A percentile compares a stretch with the other conserved stretches of the same genome.
Conservation (phyloP, 2,329 filamentous ascomycete species). For the Epichloe sp. region DNA sequence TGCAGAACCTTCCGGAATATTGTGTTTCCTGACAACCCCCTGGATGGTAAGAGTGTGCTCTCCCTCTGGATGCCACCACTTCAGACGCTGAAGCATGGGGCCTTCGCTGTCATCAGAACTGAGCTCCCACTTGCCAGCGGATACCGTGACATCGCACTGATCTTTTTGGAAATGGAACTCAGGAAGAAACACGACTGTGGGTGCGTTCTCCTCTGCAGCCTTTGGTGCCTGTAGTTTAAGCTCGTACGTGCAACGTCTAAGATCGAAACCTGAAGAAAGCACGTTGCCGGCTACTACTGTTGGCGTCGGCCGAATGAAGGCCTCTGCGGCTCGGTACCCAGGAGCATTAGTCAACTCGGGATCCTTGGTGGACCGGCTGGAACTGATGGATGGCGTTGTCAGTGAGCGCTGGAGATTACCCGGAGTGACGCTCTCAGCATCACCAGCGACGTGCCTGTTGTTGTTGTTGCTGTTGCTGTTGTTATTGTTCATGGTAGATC, state of each 20-base stretch:
- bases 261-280: constrained; percentile 63
- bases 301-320: constrained; percentile 77
- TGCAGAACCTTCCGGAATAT: constrained; percentile 40
- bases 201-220: constrained; percentile 45
- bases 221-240: constrained; percentile 53
- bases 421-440: constrained; percentile 53
- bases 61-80: constrained; percentile 88
- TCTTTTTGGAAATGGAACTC: constrained; percentile 83
- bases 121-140: constrained; percentile 83
- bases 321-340: constrained; percentile 82
- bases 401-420: constrained; percentile 63
- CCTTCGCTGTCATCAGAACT: constrained; percentile 57
- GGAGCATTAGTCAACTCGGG: constrained; percentile 48
- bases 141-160: constrained; percentile 58
- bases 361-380: constrained; percentile 35
- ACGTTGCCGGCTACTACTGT: constrained; percentile 62
- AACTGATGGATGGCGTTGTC: constrained; percentile 52
- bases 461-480: constrained; percentile 13
- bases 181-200: constrained; percentile 76
- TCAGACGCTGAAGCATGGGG: constrained; percentile 58
- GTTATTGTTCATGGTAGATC: constrained; percentile 4
- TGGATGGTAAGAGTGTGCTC: constrained; percentile 67
- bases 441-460: constrained; percentile 28
- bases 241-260: constrained; percentile 64
- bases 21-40: constrained; percentile 61